Evolutionary conservation across 495 filamentous ascomycete genomes (phyloP).

Genomic region (Parmelia sp.): DNA sequence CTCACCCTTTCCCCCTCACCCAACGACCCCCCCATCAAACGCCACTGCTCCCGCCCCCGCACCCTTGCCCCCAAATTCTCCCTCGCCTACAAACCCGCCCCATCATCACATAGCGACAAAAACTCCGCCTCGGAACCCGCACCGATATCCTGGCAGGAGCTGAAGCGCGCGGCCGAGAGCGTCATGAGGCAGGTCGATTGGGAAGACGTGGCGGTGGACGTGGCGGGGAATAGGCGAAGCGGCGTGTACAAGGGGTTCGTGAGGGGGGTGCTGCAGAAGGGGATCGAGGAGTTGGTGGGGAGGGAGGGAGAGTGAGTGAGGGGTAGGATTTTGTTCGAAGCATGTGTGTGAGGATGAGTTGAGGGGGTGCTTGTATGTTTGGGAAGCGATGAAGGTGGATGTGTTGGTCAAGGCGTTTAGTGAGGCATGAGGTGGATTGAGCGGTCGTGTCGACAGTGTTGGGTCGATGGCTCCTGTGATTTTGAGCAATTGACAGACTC

Average conservation of each 20-base stretch:
- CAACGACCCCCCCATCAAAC: background rate
- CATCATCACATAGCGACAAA: too few relatives aligned
- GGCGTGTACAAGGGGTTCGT: conserved; percentile 13
- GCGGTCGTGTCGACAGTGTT: background rate
- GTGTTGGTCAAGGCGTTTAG: too few relatives aligned
- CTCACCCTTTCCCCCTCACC: background rate
- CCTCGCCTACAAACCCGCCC: background rate
- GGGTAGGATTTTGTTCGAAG: too few relatives aligned
- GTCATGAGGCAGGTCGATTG: conserved; percentile 20
- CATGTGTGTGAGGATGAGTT: too few relatives aligned
- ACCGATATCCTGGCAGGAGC: conserved; percentile 7
- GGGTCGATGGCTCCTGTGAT: background rate
- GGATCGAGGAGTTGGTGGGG: background rate
- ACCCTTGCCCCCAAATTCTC: conserved; percentile 3
- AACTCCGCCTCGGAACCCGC: background rate
- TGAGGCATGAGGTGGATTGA: background rate
- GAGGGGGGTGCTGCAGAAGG: conserved; percentile 9
- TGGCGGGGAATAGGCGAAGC: conserved; percentile 14
- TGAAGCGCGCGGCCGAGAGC: conserved; percentile 6
- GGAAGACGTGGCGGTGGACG: conserved; percentile 6
- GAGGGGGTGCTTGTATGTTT: too few relatives aligned
- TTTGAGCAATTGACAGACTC: background rate
- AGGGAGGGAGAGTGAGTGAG: background rate
- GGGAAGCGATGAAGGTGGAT: background rate
- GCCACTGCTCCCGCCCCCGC: background rate